phyloP scores from a whole-genome alignment of 1,139 yeast genomes.

The Saccharomyces hybrid region DNA sequence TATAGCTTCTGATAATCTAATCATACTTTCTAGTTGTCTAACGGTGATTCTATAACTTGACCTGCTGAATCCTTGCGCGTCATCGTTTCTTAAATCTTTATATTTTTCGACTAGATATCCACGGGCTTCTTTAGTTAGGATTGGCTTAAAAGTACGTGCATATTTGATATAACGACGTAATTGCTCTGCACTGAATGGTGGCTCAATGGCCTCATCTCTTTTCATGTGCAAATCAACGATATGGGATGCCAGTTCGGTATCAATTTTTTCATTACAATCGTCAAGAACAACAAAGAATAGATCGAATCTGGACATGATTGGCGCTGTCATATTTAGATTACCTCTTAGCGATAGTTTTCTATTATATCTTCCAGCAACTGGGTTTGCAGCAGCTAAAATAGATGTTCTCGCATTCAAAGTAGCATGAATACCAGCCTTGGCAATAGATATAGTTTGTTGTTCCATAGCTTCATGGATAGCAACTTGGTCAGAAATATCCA shows the following conservation, averaged over 20 bases:
- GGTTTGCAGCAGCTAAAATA: constrained; percentile 95
- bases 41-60: constrained; percentile 91
- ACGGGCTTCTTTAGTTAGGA: constrained; percentile 75
- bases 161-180: constrained; percentile 81
- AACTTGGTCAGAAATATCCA: constrained; percentile 93
- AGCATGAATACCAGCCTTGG: constrained; percentile 98
- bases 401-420: constrained; percentile 94
- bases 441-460: constrained; percentile 96
- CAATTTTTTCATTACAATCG: constrained; percentile 88
- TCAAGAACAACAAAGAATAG: constrained; percentile 89
- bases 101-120: constrained; percentile 70
- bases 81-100: constrained; percentile 82
- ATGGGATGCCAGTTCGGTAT: constrained; percentile 83
- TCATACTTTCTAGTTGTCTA: constrained; percentile 91
- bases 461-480: constrained; percentile 99
- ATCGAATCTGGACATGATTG: constrained; percentile 97
- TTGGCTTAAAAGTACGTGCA: constrained; percentile 91
- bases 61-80: constrained; percentile 76
- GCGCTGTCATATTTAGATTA: constrained; percentile 96
- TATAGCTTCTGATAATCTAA: constrained; percentile 90
- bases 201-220: constrained; percentile 81
- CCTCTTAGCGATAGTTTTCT: constrained; percentile 77
- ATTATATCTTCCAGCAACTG: constrained; percentile 91
- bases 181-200: constrained; percentile 88
- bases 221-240: constrained; percentile 90